phyloP scores from a whole-genome alignment of 2,329 filamentous ascomycete species.

The Pseudogymnoascus sp. region DNA sequence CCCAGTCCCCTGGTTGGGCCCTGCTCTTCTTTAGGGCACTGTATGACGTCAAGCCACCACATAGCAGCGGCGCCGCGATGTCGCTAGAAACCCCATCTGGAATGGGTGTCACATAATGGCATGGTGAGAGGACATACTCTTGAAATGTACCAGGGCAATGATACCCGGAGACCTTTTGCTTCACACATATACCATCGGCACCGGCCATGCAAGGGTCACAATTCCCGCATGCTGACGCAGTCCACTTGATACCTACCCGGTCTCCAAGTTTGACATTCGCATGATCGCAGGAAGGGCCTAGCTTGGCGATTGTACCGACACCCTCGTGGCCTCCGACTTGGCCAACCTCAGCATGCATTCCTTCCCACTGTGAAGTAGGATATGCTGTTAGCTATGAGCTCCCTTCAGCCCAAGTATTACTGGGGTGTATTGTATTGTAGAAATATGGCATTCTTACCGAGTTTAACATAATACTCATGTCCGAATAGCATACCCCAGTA shows the following conservation, averaged over 20 bases:
- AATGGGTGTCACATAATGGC: constrained; percentile 62
- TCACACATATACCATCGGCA: constrained; percentile 55
- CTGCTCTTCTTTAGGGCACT: constrained; percentile 53
- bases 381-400: constrained; percentile 48
- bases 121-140: constrained; percentile 56
- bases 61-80: constrained; percentile 58
- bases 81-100: constrained; percentile 53
- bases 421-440: constrained; percentile 7
- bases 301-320: constrained; percentile 55
- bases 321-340: constrained; percentile 65
- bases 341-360: constrained; percentile 26
- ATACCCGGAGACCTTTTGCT: constrained; percentile 55
- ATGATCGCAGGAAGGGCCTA: constrained; percentile 51
- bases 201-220: constrained; percentile 48
- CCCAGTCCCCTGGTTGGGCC: constrained; percentile 35
- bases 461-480: constrained; percentile 48
- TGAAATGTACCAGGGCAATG: constrained; percentile 66
- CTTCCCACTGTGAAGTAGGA: constrained; percentile 41
- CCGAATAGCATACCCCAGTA: constrained; percentile 57
- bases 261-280: constrained; percentile 55
- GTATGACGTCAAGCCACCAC: constrained; percentile 62
- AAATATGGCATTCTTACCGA: constrained; percentile 21
- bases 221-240: constrained; percentile 44
- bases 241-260: constrained; percentile 61
- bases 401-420: constrained; percentile 3